Evolutionary conservation across 148 eudicot species (phyloP), one percentile per base, ranked within the genome.

Genomic region (Camellia sinensis): DNA sequence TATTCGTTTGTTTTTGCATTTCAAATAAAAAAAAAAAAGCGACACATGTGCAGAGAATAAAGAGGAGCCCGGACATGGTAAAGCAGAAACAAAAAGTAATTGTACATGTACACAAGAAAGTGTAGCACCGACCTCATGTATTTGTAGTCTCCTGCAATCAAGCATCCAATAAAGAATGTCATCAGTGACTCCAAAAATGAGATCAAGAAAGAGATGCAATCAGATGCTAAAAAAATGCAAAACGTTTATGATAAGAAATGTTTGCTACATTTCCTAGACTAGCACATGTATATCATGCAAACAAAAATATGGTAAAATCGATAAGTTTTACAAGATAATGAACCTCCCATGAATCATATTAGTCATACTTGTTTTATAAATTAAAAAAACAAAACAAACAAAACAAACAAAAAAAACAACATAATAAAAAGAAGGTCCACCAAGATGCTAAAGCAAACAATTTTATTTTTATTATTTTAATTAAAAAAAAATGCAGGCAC

Each of bases 131-230:
- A 93, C 98, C 93, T 95, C 74, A 87, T 78, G 67, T 96, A 96
- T 77, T 96, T 96, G 90, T 93, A 93, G 91, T 96, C 99, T 63
- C 98, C 99, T 95, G 98, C 87, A 88, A 79, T 70, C n/a, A 37
- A 48, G 19, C 76, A 75, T 54, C 45, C 71, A 82, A 80, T 48
- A 21, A 80, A 60, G 74, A 77, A 67, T 59, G 68, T 56, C 78
- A 57, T 75, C 60, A 81, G 84, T 40, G 59, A 73, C 12, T 17
- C 65, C 67, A 60, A 43, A 60, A 37, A 59, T 6, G 12, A 50
- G 50, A 37, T 19, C 46, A 46, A 61, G 57, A 22, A 52, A 64
- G 8, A 76, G 29, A 44, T 46, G 13, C 22, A 75, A 9, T 75
- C 12, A 3, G n/a, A 45, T 21, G 43, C 19, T 19, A 77, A 19